Evolutionary conservation across 106 monocot species (phyloP).

Genomic region (Iris macrosiphon): DNA sequence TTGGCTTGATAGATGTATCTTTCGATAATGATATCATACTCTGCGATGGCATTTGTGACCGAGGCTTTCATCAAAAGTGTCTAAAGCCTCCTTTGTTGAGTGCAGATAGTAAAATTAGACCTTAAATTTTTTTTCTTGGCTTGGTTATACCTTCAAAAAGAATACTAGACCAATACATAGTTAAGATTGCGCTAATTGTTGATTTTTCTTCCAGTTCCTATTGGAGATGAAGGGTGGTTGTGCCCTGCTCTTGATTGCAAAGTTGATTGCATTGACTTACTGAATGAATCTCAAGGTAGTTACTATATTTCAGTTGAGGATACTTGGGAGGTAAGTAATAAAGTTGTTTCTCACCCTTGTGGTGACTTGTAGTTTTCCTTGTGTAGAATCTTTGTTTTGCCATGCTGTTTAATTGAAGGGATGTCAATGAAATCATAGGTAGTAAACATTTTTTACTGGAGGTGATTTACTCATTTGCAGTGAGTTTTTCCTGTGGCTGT

Average conservation of each 20-base stretch:
- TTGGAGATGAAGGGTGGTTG: constrained; percentile 87
- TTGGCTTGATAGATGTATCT: constrained; percentile 53
- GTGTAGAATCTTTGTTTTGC: background rate
- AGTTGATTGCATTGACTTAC: constrained; percentile 65
- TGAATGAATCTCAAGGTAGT: constrained; percentile 64
- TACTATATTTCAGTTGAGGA: constrained; percentile 61
- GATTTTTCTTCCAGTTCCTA: constrained; percentile 52
- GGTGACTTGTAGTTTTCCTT: background rate
- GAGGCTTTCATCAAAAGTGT: constrained; percentile 95
- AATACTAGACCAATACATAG: too few relatives aligned
- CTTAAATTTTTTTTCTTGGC: background rate
- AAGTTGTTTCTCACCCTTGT: background rate
- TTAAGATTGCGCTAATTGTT: constrained; percentile 8
- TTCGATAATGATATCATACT: constrained; percentile 86
- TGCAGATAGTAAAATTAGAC: constrained; percentile 60
- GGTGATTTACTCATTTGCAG: constrained; percentile 37
- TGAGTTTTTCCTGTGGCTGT: constrained; percentile 92
- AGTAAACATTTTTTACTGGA: background rate
- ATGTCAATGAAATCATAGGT: background rate
- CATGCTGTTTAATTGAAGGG: background rate
- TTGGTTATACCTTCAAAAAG: too few relatives aligned
- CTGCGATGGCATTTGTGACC: constrained; percentile 85
- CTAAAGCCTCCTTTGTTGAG: constrained; percentile 72
- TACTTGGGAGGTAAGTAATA: constrained; percentile 68
- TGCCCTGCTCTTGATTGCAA: constrained; percentile 96